Conservation (phyloP, 176 grass and related monocot species). For the Chrysopogon serrulatus region DNA sequence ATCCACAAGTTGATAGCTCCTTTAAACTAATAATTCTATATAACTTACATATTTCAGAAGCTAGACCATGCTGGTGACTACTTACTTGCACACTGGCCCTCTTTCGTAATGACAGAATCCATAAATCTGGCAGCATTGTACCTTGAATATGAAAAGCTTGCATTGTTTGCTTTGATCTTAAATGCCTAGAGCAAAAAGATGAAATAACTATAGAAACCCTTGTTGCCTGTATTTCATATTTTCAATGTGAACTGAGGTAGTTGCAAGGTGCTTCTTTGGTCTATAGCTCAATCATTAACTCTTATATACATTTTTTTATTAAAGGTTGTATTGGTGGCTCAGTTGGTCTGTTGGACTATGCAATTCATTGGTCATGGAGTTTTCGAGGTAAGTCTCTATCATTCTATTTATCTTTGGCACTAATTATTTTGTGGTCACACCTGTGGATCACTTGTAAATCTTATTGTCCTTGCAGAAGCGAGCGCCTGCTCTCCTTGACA, state of each 20-base stretch:
- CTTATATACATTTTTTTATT: not conserved
- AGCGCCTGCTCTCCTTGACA: conserved; percentile 89
- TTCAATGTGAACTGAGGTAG: not conserved
- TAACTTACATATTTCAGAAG: not conserved
- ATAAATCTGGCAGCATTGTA: not conserved
- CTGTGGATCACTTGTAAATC: not conserved
- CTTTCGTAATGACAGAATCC: not conserved
- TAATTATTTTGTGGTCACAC: not conserved
- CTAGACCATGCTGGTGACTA: not conserved
- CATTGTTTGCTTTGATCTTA: not conserved
- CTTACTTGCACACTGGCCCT: not conserved
- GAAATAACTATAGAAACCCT: not conserved
- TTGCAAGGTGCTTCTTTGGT: not conserved
- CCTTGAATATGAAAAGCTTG: not conserved
- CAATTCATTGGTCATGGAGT: conserved; percentile 97
- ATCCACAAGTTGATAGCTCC: not conserved
- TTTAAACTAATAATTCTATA: not conserved
- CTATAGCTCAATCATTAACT: not conserved
- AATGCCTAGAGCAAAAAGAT: not conserved
- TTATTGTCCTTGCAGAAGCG: conserved; percentile 48
- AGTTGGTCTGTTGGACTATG: conserved; percentile 77
- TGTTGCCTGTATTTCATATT: not conserved
- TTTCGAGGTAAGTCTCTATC: conserved; percentile 64
- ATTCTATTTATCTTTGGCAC: not conserved
- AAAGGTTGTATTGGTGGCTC: conserved; percentile 83